Evolutionary conservation across 2,329 filamentous ascomycete genomes (phyloP), one percentile per base, ranked within the genome.

Genomic region (Fusarium sacchari): DNA sequence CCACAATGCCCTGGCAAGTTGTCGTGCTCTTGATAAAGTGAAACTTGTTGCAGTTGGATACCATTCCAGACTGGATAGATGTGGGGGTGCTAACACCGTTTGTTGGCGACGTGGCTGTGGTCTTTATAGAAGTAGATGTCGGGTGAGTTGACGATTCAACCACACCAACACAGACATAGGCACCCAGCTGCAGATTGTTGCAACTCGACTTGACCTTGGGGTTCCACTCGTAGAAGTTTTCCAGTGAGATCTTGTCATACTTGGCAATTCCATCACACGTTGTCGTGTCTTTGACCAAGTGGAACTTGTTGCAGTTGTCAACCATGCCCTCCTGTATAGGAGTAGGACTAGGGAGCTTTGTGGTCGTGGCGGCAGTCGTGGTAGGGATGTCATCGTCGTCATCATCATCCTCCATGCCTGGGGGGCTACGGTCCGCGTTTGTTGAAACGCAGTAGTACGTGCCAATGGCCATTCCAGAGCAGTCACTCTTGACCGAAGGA

Each of bases 11-110:
- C 26, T 58, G 44, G 6, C 60, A 67, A 2, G 59, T 64, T 7
- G 59, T 58, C 7, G 26, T 64, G 3, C 28, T 26, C 12, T 26
- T n/a, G 10, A 64, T 18, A 10, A 39, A n/a, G n/a, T 67, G 44
- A 14, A 57, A 67, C n/a, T 63, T 64, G 15, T 67, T 64, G 26
- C 50, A 58, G 18, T 63, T 63, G n/a, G 58, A 56, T 1, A 43
- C 40, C 40, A 43, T 43, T 24, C 40, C 40, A 14, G 40, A n/a
- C 24, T 43, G 40, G 14, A 43, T 43, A 43, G 40, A 15, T 24
- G 40, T 43, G 40, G 40, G 40, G 9, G 40, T 43, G n/a, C 22
- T 43, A 24, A 43, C n/a, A 17, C 40, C 40, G 8, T 43, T 43
- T 24, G 22, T 24, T 24, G 40, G n/a, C 13, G 22, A 24, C n/a